Conservation (phyloP, 129 eudicot genomes). For the Artemisia argyi region DNA sequence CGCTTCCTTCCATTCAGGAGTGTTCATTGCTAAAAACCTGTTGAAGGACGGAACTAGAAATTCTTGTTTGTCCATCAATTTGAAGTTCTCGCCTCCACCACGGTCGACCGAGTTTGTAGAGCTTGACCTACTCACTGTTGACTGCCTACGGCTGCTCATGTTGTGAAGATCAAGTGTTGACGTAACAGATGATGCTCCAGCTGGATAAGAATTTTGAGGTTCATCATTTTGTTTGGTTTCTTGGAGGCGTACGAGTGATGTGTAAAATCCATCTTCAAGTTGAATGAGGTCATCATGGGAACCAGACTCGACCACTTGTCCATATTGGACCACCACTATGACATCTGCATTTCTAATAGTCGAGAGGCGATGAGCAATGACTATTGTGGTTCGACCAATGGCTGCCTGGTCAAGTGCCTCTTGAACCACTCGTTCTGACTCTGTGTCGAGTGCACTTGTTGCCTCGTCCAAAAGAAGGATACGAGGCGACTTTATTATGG, state of each 20-base stretch:
- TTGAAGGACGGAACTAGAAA: neutral
- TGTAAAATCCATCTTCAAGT: slow-evolving; percentile 57
- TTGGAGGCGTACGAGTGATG: slow-evolving; percentile 64
- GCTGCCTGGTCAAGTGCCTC: slow-evolving; percentile 80
- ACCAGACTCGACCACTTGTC: slow-evolving; percentile 65
- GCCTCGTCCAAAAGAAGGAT: slow-evolving; percentile 92
- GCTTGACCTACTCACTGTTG: neutral
- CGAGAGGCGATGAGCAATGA: slow-evolving; percentile 86
- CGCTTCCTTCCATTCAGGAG: slow-evolving; percentile 42
- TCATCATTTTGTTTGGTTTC: slow-evolving; percentile 38
- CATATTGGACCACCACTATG: slow-evolving; percentile 65
- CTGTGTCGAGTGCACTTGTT: slow-evolving; percentile 86
- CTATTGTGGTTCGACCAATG: slow-evolving; percentile 74
- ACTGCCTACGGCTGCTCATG: neutral
- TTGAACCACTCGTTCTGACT: slow-evolving; percentile 82
- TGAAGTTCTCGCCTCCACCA: neutral
- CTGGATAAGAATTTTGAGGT: neutral
- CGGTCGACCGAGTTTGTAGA: neutral
- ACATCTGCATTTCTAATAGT: slow-evolving; percentile 77
- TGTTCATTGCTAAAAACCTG: neutral
- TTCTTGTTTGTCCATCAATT: neutral
- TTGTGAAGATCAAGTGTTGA: neutral
- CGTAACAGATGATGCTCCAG: neutral
- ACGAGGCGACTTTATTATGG: slow-evolving; percentile 76
- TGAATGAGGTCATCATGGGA: slow-evolving; percentile 68